Conservation (phyloP, 2,329 filamentous ascomycete species). For the Colletotrichum tamarilloi region DNA sequence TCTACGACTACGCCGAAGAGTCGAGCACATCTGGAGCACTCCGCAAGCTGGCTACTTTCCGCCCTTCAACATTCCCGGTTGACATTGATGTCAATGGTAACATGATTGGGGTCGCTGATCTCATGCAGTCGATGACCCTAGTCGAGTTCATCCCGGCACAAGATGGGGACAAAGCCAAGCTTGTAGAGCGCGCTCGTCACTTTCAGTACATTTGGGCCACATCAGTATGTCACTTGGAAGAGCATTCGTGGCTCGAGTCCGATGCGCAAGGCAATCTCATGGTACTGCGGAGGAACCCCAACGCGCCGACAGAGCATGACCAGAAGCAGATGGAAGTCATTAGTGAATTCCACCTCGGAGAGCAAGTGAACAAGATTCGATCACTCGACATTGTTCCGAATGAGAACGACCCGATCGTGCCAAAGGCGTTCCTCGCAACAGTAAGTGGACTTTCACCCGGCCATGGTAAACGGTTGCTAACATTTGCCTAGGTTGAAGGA, state of each 20-base stretch:
- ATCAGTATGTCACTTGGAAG: slow-evolving; percentile 77
- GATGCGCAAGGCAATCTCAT: slow-evolving; percentile 91
- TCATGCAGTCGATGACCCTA: slow-evolving; percentile 92
- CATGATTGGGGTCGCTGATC: slow-evolving; percentile 84
- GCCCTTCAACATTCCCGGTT: slow-evolving; percentile 85
- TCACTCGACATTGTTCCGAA: slow-evolving; percentile 75
- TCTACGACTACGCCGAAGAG: slow-evolving; percentile 67
- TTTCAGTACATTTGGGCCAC: slow-evolving; percentile 87
- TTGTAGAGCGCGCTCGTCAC: slow-evolving; percentile 83
- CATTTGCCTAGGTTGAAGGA: slow-evolving; percentile 78
- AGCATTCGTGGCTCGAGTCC: slow-evolving; percentile 81
- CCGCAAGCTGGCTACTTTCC: slow-evolving; percentile 78
- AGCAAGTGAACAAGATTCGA: slow-evolving; percentile 92
- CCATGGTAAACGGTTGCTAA: slow-evolving; percentile 33
- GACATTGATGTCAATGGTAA: slow-evolving; percentile 80
- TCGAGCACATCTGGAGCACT: slow-evolving; percentile 68
- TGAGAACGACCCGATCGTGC: slow-evolving; percentile 75
- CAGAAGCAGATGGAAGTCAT: slow-evolving; percentile 76
- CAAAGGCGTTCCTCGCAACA: slow-evolving; percentile 88
- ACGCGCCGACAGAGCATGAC: slow-evolving; percentile 81
- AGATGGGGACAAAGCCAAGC: slow-evolving; percentile 66
- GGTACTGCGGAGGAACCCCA: slow-evolving; percentile 78
- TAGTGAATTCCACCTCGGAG: slow-evolving; percentile 86
- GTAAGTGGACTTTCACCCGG: slow-evolving; percentile 63
- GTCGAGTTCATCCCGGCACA: slow-evolving; percentile 75